These are phyloP conservation scores for Dendrostoma leiphaemia DNA, from an alignment of 2,329 filamentous ascomycete genomes.

Conservation along the genomic window DNA sequence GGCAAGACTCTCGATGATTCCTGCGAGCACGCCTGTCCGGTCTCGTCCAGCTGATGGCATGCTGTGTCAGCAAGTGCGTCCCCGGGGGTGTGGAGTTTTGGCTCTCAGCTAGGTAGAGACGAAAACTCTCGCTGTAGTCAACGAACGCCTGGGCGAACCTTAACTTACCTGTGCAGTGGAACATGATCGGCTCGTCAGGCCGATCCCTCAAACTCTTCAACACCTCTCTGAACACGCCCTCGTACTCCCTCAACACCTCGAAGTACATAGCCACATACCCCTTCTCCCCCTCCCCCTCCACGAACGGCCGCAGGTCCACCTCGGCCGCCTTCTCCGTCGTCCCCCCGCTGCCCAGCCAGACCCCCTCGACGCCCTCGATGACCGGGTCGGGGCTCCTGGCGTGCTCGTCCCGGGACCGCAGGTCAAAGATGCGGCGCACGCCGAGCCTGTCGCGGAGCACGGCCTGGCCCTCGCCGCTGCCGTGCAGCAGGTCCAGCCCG, in stretches of 20 bases:
- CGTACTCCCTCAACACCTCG: constrained; percentile 42
- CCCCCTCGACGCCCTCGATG: constrained; percentile 42
- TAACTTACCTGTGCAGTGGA: constrained; percentile 54
- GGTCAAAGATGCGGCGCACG: constrained; percentile 48
- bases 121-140: too few relatives aligned
- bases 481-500: constrained; percentile 33
- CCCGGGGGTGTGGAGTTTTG: too few relatives aligned
- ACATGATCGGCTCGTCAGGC: constrained; percentile 43
- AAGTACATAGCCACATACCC: constrained; percentile 48
- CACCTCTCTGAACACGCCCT: constrained; percentile 39
- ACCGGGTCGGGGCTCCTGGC: constrained; percentile 39
- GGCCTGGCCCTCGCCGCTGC: constrained; percentile 32
- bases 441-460: constrained; percentile 35
- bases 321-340: constrained; percentile 32
- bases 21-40: constrained; percentile 50
- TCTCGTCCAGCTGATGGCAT: constrained; percentile 48
- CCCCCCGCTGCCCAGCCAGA: constrained; percentile 38
- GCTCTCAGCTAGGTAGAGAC: neutral
- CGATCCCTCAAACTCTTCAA: constrained; percentile 48
- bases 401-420: constrained; percentile 46
- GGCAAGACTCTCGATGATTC: constrained; percentile 49
- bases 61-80: too few relatives aligned
- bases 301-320: constrained; percentile 40
- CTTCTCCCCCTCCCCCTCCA: constrained; percentile 40
- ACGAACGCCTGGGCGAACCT: too few relatives aligned